Base-by-base conservation (phyloP, 352 stramenopile genomes). In the Pythium dissotocum region DNA sequence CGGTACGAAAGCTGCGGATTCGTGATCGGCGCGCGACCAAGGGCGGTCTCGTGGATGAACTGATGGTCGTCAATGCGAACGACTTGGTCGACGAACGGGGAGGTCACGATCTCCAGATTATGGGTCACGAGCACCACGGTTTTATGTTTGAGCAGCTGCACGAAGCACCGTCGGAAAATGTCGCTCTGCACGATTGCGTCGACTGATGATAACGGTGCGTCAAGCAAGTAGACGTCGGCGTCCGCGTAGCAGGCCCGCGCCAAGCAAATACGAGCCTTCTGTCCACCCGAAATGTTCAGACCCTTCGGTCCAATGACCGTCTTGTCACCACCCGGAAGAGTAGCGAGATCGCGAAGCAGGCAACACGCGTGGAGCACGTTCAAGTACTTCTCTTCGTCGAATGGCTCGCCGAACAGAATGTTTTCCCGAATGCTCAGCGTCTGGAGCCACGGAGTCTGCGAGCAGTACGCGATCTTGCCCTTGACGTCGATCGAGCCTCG, bases 291-390 rank as follows among this genome's bases (percentile, higher is more conserved):
- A 2, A 99, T 73, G 58, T 95, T 98, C 10, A 98, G 83, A 2
- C 95, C 95, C 57, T 95, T 95, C 72, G 98, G 93, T 8, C 93
- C 94, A 56, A 98, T 98, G 70, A 98, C 86, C 6, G 91, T 98
- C 62, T 77, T 57, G 75, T 98, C 94, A 14, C 92, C 91, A 40
- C 18, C 71, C 1, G 88, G 81, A 16, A 98, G 71, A 18, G 91
- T 62, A 13, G 71, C 72, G 28, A 98, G 70, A 71, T 98, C 94
- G 46, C 87, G 80, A 2, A 79, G 58, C 26, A 98, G 70, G n/a
- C 81, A 80, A 70, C 90, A 98, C 10, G 77, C 76, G 54, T 76
- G 42, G 4, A 94, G 56, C 21, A 84, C 79, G 18, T 67, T 70
- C 30, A 71, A 14, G 62, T 87, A 87, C 54, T 69, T 72, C 2